Evolutionary conservation across 2,329 filamentous ascomycete genomes (phyloP), one percentile per base, ranked within the genome.

Genomic region (Aureobasidium mangrovei): DNA sequence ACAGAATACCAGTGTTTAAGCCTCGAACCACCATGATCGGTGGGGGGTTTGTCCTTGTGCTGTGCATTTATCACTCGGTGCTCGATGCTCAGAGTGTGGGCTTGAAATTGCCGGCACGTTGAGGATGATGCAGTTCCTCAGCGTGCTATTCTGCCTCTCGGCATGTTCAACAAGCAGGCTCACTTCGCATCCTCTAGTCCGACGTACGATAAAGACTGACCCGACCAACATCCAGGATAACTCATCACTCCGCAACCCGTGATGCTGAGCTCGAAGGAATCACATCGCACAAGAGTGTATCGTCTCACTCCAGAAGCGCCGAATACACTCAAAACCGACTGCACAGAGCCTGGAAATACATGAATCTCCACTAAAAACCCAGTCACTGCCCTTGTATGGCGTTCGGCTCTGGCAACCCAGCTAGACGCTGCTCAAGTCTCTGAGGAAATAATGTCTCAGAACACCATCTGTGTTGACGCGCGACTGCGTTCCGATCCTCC

Each of bases 301-400:
- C 46, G 46, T 7, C 28, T 49, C 2, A 40, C 46, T 6, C 46
- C 46, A 2, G 31, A 49, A 49, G 46, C 46, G 2, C 36, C 40
- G 12, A 36, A 35, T 7, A 36, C 39, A 32, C 36, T 49, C 26
- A 49, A 49, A 10, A 49, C 39, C 4, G 46, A 49, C 36, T 49
- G 46, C 18, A 49, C 46, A 27, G 46, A 49, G 7, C 5, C 46
- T 27, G 46, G 36, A 28, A 36, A 49, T 28, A 40, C 46, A 7
- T 49, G 46, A 36, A 49, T 49, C 27, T 49, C 46, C 4, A 49
- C 46, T 18, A 49, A 49, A 3, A 36, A 49, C 5, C 35, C 46
- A 12, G 46, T 36, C 4, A 49, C 46, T 10, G 46, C 46, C 26
- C 18, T 49, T 3, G 26, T 49, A 5, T 49, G 46, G 46, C 46